A percentile compares a stretch with the other conserved stretches of the same genome.
phyloP scores from a whole-genome alignment of 768 basidiomycete genomes.

The Gautieria morchelliformis region DNA sequence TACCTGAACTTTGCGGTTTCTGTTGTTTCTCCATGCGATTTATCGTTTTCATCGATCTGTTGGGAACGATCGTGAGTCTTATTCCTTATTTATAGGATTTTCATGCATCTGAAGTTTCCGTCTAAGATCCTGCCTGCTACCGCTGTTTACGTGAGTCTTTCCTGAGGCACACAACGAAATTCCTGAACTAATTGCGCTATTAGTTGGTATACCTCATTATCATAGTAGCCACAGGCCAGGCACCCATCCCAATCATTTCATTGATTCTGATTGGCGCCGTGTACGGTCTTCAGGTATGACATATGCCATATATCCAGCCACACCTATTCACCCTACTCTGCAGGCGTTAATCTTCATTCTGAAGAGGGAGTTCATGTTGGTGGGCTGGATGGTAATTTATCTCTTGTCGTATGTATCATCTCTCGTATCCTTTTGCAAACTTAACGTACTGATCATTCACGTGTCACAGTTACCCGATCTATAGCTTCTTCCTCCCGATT shows the following conservation, averaged over 20 bases:
- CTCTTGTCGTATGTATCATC: slow-evolving; percentile 63
- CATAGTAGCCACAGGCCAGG: slow-evolving; percentile 56
- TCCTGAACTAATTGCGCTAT: slow-evolving; percentile 1
- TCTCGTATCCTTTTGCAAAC: background rate
- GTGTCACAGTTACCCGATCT: slow-evolving; percentile 68
- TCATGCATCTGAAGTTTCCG: background rate
- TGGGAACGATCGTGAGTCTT: slow-evolving; percentile 65
- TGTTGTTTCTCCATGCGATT: slow-evolving; percentile 97
- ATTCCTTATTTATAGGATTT: background rate
- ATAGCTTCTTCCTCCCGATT: slow-evolving; percentile 88
- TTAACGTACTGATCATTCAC: background rate
- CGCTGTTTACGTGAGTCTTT: slow-evolving; percentile 69
- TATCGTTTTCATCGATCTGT: slow-evolving; percentile 87
- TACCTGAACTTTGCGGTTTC: slow-evolving; percentile 88
- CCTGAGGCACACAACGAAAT: background rate
- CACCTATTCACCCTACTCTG: too few species aligned
- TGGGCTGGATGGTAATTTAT: slow-evolving; percentile 97
- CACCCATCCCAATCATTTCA: slow-evolving; percentile 77
- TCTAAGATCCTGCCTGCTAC: slow-evolving; percentile 76
- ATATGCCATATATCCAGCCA: too few species aligned
- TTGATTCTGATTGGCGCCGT: slow-evolving; percentile 84
- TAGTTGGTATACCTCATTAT: slow-evolving; percentile 81
- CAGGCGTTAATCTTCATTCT: slow-evolving; percentile 89
- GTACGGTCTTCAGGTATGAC: slow-evolving; percentile 54
- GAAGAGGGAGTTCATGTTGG: slow-evolving; percentile 96